Conservation (phyloP, 305 asterid genomes). For the Euphrasia arctica region DNA sequence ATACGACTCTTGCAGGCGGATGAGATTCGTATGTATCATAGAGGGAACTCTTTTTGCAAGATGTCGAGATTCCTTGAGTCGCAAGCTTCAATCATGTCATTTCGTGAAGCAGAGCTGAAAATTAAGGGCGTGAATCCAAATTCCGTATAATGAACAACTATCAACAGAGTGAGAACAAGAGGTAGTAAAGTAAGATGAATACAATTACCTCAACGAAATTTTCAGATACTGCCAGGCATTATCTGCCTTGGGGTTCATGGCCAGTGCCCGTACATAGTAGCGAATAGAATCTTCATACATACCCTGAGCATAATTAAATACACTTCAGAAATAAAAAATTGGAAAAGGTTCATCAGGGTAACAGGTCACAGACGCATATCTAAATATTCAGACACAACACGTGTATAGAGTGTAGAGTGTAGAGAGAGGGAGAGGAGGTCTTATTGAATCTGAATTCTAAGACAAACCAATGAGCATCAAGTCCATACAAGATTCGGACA, state of each 20-base stretch:
- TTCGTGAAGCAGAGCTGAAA: constrained; percentile 82
- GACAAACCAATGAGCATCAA: too few species aligned
- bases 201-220: constrained; percentile 78
- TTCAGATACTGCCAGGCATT: constrained; percentile 97
- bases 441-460: too few species aligned
- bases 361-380: too few species aligned
- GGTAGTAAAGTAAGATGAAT: constrained; percentile 7
- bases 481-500: too few species aligned
- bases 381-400: too few species aligned
- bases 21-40: constrained; percentile 23
- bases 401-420: too few species aligned
- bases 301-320: constrained; percentile 47
- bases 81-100: constrained; percentile 93
- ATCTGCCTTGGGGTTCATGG: constrained; percentile 93
- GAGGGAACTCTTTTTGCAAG: constrained; percentile 63
- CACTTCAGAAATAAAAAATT: too few species aligned
- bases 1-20: too few species aligned
- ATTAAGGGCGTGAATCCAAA: constrained; percentile 5
- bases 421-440: too few species aligned
- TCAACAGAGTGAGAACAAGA: constrained; percentile 1
- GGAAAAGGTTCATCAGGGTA: too few species aligned
- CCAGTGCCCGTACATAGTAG: constrained; percentile 92
- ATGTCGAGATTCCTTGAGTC: constrained; percentile 69
- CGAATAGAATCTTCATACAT: constrained; percentile 96
- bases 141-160: constrained; percentile 8